Evolutionary conservation across 352 stramenopile genomes (phyloP).

Genomic region (Pythium dissotocum): DNA sequence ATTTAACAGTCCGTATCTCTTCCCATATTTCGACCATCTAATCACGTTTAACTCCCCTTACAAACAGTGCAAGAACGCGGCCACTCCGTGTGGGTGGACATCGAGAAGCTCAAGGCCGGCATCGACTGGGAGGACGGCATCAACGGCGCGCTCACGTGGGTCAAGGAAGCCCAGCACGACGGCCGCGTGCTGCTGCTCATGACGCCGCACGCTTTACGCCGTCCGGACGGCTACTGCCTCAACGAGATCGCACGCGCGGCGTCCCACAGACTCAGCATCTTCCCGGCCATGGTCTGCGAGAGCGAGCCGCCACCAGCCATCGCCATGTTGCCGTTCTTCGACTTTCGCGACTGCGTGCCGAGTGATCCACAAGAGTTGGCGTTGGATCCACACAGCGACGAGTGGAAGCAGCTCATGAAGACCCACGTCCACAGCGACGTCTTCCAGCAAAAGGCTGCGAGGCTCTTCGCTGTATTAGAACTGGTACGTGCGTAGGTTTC

Average conservation of each 20-base stretch:
- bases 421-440: slow-evolving; percentile 32
- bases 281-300: slow-evolving; percentile 66
- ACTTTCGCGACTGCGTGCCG: slow-evolving; percentile 70
- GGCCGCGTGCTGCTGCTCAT: slow-evolving; percentile 76
- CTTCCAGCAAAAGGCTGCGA: slow-evolving; percentile 52
- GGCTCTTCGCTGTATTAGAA: slow-evolving; percentile 63
- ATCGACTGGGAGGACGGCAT: slow-evolving; percentile 83
- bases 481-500: slow-evolving; percentile 33
- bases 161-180: slow-evolving; percentile 68
- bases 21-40: background rate
- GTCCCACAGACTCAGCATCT: slow-evolving; percentile 63
- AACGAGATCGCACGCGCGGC: slow-evolving; percentile 75
- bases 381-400: slow-evolving; percentile 36
- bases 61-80: slow-evolving; percentile 57
- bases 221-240: slow-evolving; percentile 76
- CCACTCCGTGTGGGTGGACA: slow-evolving; percentile 72
- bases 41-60: background rate
- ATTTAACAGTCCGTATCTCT: background rate
- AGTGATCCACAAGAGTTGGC: slow-evolving; percentile 22
- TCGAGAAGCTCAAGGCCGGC: slow-evolving; percentile 64
- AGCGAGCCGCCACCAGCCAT: slow-evolving; percentile 69
- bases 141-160: slow-evolving; percentile 56
- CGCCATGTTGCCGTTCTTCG: slow-evolving; percentile 73
- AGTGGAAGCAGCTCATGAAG: slow-evolving; percentile 49
- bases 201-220: slow-evolving; percentile 72